These are phyloP conservation scores for Closterium sp. DNA, from an alignment of 139 green algal species.

Conservation along the genomic window DNA sequence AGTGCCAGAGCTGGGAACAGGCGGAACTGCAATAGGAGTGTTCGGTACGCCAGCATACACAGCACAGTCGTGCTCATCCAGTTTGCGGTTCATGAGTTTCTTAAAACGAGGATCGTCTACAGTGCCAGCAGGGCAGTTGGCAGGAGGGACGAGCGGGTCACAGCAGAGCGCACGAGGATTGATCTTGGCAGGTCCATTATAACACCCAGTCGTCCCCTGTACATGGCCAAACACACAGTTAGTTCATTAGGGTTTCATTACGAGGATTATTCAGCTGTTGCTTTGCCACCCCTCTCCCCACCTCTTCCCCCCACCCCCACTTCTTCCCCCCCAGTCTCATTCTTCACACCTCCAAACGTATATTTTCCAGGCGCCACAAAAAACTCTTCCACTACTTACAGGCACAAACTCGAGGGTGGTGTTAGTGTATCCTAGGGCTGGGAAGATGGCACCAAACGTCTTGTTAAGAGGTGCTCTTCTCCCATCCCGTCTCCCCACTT, in stretches of 20 bases:
- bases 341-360: too few relatives aligned
- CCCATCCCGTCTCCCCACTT: too few relatives aligned
- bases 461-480: too few relatives aligned
- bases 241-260: neutral
- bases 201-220: neutral
- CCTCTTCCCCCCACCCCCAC: too few relatives aligned
- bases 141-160: neutral
- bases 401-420: neutral
- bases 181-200: neutral
- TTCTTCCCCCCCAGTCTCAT: too few relatives aligned
- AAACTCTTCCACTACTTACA: neutral
- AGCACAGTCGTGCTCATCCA: neutral
- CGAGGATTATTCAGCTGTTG: too few relatives aligned
- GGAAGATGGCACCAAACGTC: too few relatives aligned
- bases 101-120: neutral
- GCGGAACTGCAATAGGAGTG: neutral
- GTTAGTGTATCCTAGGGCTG: too few relatives aligned
- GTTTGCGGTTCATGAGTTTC: neutral
- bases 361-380: too few relatives aligned
- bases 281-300: too few relatives aligned
- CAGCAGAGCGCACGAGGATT: neutral
- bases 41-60: neutral
- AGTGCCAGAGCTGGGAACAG: neutral
- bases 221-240: neutral
- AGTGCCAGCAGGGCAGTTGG: neutral